Evolutionary conservation across 805 yeast genomes (phyloP), one percentile per base, ranked within the genome.

Genomic region (Brettanomyces nanus): DNA sequence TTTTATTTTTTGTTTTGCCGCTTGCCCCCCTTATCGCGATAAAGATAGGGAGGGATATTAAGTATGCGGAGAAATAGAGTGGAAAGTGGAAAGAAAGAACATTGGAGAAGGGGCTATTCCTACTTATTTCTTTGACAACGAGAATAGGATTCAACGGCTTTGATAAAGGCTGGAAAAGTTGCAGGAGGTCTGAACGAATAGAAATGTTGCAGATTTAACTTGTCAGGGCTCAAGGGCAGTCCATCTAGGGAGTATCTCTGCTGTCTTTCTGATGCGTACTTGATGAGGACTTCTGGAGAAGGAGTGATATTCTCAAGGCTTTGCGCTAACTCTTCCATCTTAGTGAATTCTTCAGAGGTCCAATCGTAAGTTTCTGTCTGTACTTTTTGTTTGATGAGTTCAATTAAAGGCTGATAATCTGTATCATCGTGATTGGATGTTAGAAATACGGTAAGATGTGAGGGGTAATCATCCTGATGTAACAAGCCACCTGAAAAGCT

Each of bases 391-490:
- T 19, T 28, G 15, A 32, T 39, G 21, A 4, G 23, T 10, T 30
- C 28, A 19, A 17, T 36, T 10, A 28, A 28, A 10, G 29, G 37
- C 19, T 32, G 27, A 13, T 34, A 27, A 10, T 26, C 26, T 7
- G 40, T 34, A 11, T 28, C 31, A 18, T 36, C 28, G 5, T 41
- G 26, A 9, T 33, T 37, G 19, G 53, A 45, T 31, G 46, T 25
- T 14, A 49, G 37, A 19, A 46, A 44, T n/a, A 49, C 47, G 1
- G 44, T 45, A 17, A 47, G 20, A 14, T 38, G 28, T 4, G 43
- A 26, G 6, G 22, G 31, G 36, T 36, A 17, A 29, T 23, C n/a
- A 23, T 27, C 14, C 4, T 17, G 9, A 10, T 23, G 10, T 23
- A 11, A 11, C 11, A 23, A 9, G 7, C 26, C 26, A 9, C 10